Evolutionary conservation across 768 basidiomycete species (phyloP), one percentile per base, ranked within the genome.

Genomic region (Tricholoma flavovirens): DNA sequence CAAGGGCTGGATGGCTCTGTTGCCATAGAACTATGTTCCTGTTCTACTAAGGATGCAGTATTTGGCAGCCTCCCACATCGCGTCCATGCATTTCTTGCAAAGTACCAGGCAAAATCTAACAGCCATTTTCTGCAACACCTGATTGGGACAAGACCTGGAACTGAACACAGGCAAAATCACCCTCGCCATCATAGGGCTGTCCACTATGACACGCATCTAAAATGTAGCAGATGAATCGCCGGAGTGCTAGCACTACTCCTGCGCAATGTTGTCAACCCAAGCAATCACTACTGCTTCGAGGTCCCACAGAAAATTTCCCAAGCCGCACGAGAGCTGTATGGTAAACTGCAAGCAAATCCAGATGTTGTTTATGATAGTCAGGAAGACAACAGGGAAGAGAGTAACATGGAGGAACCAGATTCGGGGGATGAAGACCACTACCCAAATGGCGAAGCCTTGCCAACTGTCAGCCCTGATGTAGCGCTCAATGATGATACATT

Each of bases 111-210:
- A 15, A 26, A 33, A 2, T n/a, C 53, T 1, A 53, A 57, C 21
- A 38, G 30, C 19, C 32, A 51, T 32, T 50, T 29, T 14, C 38
- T 62, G 4, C 61, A 55, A 19, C 59, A 54, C 1, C 48, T 60
- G 10, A 52, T 62, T 14, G 54, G 61, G 4, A 53, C 49, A 14
- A 54, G 56, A 46, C 61, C 61, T 8, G 40, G 36, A 2, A 9
- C 40, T 15, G 61, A 62, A 40, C 56, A 60, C 40, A 19, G 49
- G 4, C 11, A 22, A 3, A 58, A 29, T 15, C 24, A 49, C 26
- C 6, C 36, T 8, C 5, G 53, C 1, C 54, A 54, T 43, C 61
- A 60, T 48, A 17, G 7, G 4, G 33, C 42, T n/a, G 57, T 62
- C 17, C 6, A n/a, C 11, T 55, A 55, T 55, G 45, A 49, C 3